These are phyloP conservation scores for Tolypocladium paradoxum DNA, from an alignment of 2,329 filamentous ascomycete species.

Conservation along the genomic window DNA sequence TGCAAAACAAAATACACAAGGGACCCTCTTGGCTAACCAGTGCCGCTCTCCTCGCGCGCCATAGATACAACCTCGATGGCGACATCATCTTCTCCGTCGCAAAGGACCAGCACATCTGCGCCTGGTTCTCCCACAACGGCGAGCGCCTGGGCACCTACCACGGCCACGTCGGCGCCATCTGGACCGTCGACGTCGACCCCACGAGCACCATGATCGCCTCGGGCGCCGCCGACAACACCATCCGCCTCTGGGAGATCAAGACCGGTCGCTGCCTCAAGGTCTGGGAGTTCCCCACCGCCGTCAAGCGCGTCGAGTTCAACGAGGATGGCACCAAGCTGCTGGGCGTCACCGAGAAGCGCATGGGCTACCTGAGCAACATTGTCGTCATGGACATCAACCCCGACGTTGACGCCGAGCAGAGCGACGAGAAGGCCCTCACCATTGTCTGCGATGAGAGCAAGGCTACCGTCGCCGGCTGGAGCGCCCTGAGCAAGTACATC, in stretches of 20 bases:
- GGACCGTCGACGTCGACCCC: conserved; percentile 95
- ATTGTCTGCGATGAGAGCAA: conserved; percentile 96
- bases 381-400: conserved; percentile 82
- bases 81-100: conserved; percentile 92
- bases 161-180: conserved; percentile 95
- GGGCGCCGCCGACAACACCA: conserved; percentile 95
- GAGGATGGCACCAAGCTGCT: conserved; percentile 85
- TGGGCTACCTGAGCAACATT: conserved; percentile 91
- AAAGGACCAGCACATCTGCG: conserved; percentile 95
- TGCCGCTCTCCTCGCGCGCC: background rate
- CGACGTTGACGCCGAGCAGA: conserved; percentile 74
- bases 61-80: conserved; percentile 83
- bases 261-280: conserved; percentile 88
- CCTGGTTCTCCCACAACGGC: conserved; percentile 95
- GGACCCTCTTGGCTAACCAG: background rate
- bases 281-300: conserved; percentile 94
- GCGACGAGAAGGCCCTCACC: conserved; percentile 67
- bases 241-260: conserved; percentile 93
- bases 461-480: conserved; percentile 95
- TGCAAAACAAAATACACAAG: conserved; percentile 7
- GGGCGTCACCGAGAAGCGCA: conserved; percentile 96
- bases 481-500: conserved; percentile 89
- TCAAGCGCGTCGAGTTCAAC: conserved; percentile 97
- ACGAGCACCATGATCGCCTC: conserved; percentile 86
- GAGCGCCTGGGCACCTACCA: conserved; percentile 94